Evolutionary conservation across 2,329 filamentous ascomycete genomes (phyloP), one percentile per base, ranked within the genome.

Genomic region (Trichoderma arundinaceum): DNA sequence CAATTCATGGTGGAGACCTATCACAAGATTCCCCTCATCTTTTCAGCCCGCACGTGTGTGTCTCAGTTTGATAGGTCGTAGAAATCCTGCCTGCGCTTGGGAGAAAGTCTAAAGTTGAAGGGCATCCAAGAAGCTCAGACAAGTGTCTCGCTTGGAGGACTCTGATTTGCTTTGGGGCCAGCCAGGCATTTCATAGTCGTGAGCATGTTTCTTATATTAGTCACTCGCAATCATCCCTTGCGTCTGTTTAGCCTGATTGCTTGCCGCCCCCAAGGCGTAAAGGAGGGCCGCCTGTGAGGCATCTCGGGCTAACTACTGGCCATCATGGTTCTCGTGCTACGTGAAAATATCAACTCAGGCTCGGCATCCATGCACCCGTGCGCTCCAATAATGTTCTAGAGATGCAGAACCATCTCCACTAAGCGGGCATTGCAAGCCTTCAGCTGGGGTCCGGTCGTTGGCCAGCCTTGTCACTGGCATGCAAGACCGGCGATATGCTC

Each of bases 311-410:
- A 49, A n/a, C 19, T 33, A 49, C 10, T 39, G 33, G 60, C 60
- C 60, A 63, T 63, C 60, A 54, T n/a, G 60, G 60, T 63, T 38
- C 60, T 63, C 60, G 28, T 22, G 59, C 48, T 63, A 46, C 8
- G 4, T 52, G 44, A 46, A 28, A 54, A 35, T 39, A 39, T 53
- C 60, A 54, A 44, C 44, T 10, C 48, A 43, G 48, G 22, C n/a
- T 22, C 59, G 59, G 59, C 59, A 35, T 43, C 38, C 9, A 43
- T 39, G 17, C 39, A 63, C 39, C 60, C 60, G 49, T 38, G 60
- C 39, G 60, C 49, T 39, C 60, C 60, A 63, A 63, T 63, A 28
- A 15, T 15, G 17, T 10, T 15, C n/a, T 41, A 22, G 35, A 9
- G 38, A 56, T 22, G 35, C n/a, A 33, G n/a, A 19, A 10, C 1